Percentiles rank a stretch among this genome's conserved stretches.
Evolutionary conservation across 805 yeast species (phyloP).

Genomic region (Yamadazyma tumulicola): DNA sequence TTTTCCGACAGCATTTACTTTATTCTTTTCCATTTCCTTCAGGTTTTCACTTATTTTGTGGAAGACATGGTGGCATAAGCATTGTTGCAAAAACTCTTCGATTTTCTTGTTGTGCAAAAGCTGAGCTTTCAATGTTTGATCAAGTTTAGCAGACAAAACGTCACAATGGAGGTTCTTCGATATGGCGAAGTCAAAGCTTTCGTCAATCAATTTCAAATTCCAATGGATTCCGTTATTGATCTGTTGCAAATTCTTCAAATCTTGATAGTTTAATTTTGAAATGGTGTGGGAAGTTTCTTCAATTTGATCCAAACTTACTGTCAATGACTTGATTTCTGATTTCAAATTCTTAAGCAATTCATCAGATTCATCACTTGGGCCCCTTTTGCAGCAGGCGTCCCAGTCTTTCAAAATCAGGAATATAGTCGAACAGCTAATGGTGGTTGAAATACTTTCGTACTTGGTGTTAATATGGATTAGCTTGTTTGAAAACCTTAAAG

Average conservation of each 20-base stretch:
- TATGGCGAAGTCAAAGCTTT: conserved; percentile 2
- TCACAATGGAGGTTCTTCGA: conserved; percentile 6
- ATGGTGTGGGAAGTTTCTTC: conserved; percentile 7
- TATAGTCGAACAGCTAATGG: neutral
- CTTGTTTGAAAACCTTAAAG: conserved; percentile 26
- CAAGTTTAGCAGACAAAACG: conserved; percentile 6
- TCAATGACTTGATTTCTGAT: conserved; percentile 1
- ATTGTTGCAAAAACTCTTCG: conserved; percentile 3
- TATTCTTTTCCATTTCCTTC: conserved; percentile 7
- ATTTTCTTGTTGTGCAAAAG: neutral
- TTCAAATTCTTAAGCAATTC: conserved; percentile 1
- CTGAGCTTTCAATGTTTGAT: conserved; percentile 4
- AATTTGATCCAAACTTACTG: conserved; percentile 5
- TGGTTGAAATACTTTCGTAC: conserved; percentile 2
- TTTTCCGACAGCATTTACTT: conserved; percentile 1
- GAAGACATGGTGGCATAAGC: conserved; percentile 4
- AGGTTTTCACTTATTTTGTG: conserved; percentile 7
- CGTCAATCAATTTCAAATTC: conserved; percentile 6
- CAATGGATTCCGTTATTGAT: conserved; percentile 4
- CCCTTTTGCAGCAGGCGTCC: conserved; percentile 1
- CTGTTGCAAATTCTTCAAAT: conserved; percentile 7
- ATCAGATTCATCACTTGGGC: conserved; percentile 1
- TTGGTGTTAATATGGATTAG: conserved; percentile 12
- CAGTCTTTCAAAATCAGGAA: conserved; percentile 3
- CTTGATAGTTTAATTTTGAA: conserved; percentile 8